These are phyloP conservation scores for Effrenium voratum DNA, from an alignment of 73 alveolate genomes.

Conservation along the genomic window DNA sequence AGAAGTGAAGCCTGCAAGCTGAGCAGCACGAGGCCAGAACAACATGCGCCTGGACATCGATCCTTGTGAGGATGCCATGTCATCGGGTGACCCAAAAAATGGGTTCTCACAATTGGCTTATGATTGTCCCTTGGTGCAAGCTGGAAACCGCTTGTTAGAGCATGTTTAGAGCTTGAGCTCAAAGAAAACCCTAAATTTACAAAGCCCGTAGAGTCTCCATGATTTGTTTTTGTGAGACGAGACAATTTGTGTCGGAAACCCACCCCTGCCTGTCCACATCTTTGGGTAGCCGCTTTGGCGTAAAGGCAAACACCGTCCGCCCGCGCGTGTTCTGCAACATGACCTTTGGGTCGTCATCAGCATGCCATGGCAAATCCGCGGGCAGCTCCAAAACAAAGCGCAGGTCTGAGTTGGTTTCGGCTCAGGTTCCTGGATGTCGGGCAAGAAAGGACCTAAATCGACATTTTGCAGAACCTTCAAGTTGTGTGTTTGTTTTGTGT, in stretches of 20 bases:
- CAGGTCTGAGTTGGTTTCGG: no score
- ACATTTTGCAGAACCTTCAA: no score
- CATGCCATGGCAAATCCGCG: no score
- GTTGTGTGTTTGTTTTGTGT: no score
- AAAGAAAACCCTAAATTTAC: background rate
- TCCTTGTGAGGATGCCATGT: background rate
- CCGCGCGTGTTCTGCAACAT: constrained; percentile 89
- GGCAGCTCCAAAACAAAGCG: no score
- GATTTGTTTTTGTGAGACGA: no score
- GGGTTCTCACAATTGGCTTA: background rate
- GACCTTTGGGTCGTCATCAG: no score
- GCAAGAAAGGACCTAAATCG: no score
- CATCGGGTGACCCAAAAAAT: background rate
- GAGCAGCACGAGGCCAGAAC: background rate
- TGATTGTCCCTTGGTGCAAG: background rate
- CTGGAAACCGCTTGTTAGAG: background rate
- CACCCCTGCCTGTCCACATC: constrained; percentile 80
- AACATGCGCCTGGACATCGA: background rate
- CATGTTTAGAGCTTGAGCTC: background rate
- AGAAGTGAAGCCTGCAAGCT: constrained; percentile 67
- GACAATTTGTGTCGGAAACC: background rate
- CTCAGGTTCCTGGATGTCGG: no score
- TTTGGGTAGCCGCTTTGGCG: constrained; percentile 80
- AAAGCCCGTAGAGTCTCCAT: no score
- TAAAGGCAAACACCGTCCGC: constrained; percentile 87